A percentile compares a stretch with the other conserved stretches of the same genome.
Conservation (phyloP, 306 rosid species). For the Ormosia semicastrata region DNA sequence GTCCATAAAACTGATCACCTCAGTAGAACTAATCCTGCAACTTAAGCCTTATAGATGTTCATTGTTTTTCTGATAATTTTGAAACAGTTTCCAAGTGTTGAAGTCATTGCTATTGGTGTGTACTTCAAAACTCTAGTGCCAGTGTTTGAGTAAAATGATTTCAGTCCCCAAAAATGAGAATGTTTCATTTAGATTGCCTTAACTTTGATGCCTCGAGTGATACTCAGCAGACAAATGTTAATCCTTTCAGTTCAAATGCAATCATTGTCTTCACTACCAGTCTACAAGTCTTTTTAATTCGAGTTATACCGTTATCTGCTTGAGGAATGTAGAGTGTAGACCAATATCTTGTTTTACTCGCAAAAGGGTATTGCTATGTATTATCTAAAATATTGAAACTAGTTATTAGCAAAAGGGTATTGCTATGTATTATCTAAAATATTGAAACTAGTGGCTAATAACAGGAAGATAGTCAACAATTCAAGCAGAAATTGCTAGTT, state of each 20-base stretch:
- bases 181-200: conserved; percentile 1
- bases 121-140: conserved; percentile 18
- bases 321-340: background rate
- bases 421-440: conserved; percentile 2
- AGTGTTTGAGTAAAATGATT: conserved; percentile 1
- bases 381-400: background rate
- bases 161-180: background rate
- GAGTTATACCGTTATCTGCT: conserved; percentile 1
- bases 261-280: conserved; percentile 23
- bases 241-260: conserved; percentile 23
- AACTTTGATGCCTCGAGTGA: background rate
- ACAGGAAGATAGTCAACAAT: conserved; percentile 4
- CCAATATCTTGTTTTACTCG: conserved; percentile 8
- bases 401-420: background rate
- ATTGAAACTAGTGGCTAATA: background rate
- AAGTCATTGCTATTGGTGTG: conserved; percentile 17
- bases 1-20: conserved; percentile 22
- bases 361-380: background rate
- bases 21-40: conserved; percentile 14
- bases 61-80: conserved; percentile 23
- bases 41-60: conserved; percentile 16
- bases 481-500: conserved; percentile 15
- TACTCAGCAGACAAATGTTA: conserved; percentile 13
- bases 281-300: conserved; percentile 8
- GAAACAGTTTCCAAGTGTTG: conserved; percentile 18